Evolutionary conservation across 228 moss, liverwort and hornwort genomes (phyloP), one percentile per base, ranked within the genome.

Genomic region (Sphagnum magellanicum): DNA sequence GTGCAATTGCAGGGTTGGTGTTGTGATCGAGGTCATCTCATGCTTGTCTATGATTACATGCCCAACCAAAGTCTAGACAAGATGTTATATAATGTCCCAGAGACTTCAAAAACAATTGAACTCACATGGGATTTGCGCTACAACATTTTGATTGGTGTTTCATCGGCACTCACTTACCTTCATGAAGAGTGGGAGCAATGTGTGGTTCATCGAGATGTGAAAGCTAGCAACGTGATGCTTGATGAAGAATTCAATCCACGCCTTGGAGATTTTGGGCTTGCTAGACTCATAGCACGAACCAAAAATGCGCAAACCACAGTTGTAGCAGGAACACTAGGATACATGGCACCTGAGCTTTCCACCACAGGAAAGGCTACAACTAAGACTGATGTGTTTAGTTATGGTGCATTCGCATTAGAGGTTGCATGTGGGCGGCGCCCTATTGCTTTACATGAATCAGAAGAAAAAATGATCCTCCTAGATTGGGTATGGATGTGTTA

Each of bases 401-500:
- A 74, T 52, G 77, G 81, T 51, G 81, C 73, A 5, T 51, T 81
- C 17, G 16, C 63, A 4, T 59, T 81, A 63, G 82, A 82, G 75
- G 16, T 82, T 15, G 75, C 75, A 0, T 82, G 78, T 48, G 82
- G 66, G 7, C 72, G 73, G 52, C 66, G 69, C 52, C 71, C 81
- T 4, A 53, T 74, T 14, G 72, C 75, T 14, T 50, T 48, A 11
- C 49, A 62, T 50, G 58, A 64, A 46, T 67, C 73, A 0, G 48
- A 17, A 0, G 69, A 78, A 12, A 74, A 75, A 52, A 64, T 60
- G 3, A 51, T 79, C 57, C 66, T 82, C 5, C 75, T 79, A 6
- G 78, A 82, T 60, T 82, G 78, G 82, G 75, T 82, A 0, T 82
- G 82, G 82, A 16, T 58, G 14, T 66, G 55, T 8, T 59, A 68